phyloP scores from a whole-genome alignment of 192 early-diverging fungal genomes.

The Coemansia sp. region DNA sequence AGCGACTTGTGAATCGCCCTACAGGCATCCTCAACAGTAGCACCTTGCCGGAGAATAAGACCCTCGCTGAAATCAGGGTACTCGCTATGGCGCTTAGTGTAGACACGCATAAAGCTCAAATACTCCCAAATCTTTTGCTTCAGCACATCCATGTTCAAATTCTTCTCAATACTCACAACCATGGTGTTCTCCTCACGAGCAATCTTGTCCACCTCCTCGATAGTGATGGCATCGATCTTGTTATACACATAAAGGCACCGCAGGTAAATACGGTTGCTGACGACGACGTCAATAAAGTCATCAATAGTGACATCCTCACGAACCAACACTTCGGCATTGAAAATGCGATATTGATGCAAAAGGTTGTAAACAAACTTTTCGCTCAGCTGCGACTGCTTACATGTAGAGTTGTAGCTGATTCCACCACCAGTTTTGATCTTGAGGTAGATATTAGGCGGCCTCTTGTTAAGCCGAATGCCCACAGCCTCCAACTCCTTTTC shows the following conservation, averaged over 20 bases:
- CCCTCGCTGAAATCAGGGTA: conserved; percentile 92
- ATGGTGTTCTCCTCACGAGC: conserved; percentile 88
- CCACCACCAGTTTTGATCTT: conserved; percentile 97
- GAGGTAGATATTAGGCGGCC: conserved; percentile 91
- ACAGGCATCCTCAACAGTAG: conserved; percentile 82
- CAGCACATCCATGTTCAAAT: conserved; percentile 89
- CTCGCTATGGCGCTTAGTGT: conserved; percentile 95
- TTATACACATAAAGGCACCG: conserved; percentile 95
- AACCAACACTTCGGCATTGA: conserved; percentile 96
- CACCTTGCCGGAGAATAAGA: conserved; percentile 79
- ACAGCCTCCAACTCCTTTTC: conserved; percentile 94
- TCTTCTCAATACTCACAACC: conserved; percentile 85
- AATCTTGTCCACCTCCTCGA: conserved; percentile 92
- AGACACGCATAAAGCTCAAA: conserved; percentile 83
- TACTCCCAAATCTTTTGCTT: conserved; percentile 90
- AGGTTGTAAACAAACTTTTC: conserved; percentile 93
- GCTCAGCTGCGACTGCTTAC: conserved; percentile 78
- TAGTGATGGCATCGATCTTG: conserved; percentile 94
- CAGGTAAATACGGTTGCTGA: conserved; percentile 96
- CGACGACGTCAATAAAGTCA: conserved; percentile 97
- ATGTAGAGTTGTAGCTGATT: conserved; percentile 89
- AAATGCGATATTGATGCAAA: conserved; percentile 95
- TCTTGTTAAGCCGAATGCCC: conserved; percentile 88
- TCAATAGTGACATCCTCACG: conserved; percentile 96
- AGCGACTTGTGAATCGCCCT: conserved; percentile 85